Conservation (phyloP, 2,329 filamentous ascomycete genomes). For the Fusarium subglutinans region DNA sequence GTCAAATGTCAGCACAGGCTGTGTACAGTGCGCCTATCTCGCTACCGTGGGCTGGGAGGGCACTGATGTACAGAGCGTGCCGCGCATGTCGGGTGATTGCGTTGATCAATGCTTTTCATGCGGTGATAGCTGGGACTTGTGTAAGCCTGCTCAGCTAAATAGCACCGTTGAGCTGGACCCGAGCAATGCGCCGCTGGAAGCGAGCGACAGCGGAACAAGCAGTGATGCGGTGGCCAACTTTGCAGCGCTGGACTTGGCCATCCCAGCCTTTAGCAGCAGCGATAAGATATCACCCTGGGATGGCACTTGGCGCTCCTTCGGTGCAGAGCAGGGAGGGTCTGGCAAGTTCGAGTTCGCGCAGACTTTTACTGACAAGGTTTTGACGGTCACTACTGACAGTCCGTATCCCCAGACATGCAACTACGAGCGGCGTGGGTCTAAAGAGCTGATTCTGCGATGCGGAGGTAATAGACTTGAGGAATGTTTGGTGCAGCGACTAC, state of each 20-base stretch:
- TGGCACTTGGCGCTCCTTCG: slow-evolving; percentile 4
- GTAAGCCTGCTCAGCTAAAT: background rate
- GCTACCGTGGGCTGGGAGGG: background rate
- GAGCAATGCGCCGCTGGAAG: background rate
- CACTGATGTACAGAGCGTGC: background rate
- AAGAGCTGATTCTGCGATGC: background rate
- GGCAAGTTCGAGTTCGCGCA: slow-evolving; percentile 2
- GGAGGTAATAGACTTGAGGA: background rate
- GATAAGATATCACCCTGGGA: background rate
- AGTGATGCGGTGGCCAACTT: background rate
- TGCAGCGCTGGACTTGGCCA: background rate
- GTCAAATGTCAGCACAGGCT: background rate
- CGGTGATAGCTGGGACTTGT: background rate
- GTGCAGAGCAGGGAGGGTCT: background rate
- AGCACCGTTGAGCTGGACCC: background rate
- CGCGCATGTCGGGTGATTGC: background rate
- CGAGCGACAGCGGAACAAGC: background rate
- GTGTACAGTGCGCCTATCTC: background rate
- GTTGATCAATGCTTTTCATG: background rate
- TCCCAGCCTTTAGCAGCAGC: background rate
- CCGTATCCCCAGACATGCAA: background rate
- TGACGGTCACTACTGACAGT: slow-evolving; percentile 4
- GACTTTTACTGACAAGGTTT: background rate
- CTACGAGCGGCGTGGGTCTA: background rate
- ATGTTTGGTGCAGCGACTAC: background rate